These are phyloP conservation scores for Penicillium polonicum DNA, from an alignment of 2,329 filamentous ascomycete species.

Conservation along the genomic window DNA sequence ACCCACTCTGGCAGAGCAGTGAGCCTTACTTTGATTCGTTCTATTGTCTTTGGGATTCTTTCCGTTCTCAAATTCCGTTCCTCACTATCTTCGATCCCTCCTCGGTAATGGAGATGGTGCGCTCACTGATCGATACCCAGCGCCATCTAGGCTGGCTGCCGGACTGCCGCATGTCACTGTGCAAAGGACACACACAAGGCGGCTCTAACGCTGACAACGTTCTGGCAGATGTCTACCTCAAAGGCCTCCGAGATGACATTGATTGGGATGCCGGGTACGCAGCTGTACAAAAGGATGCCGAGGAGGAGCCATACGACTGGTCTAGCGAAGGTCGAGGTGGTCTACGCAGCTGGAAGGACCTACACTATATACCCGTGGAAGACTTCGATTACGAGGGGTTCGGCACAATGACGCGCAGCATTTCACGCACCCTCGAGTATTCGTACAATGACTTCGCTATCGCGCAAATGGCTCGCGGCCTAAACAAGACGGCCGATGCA, in stretches of 20 bases:
- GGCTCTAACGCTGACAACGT: constrained; percentile 71
- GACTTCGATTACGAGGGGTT: constrained; percentile 67
- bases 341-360: constrained; percentile 66
- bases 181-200: constrained; percentile 68
- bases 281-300: constrained; percentile 68
- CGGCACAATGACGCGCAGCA: constrained; percentile 67
- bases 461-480: constrained; percentile 57
- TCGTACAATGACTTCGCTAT: constrained; percentile 72
- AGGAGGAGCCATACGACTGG: constrained; percentile 69
- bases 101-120: constrained; percentile 63
- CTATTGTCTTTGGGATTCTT: constrained; percentile 73
- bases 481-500: constrained; percentile 56
- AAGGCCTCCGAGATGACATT: constrained; percentile 61
- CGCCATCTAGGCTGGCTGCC: constrained; percentile 68
- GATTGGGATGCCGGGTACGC: constrained; percentile 68
- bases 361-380: constrained; percentile 69
- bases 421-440: constrained; percentile 73
- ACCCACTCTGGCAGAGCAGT: constrained; percentile 61
- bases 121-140: constrained; percentile 70
- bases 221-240: constrained; percentile 66
- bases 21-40: constrained; percentile 74
- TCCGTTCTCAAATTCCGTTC: constrained; percentile 66
- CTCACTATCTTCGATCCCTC: constrained; percentile 65
- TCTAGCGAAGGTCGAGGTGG: constrained; percentile 67
- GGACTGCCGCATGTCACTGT: constrained; percentile 71